These are phyloP conservation scores for Hemisphaericaspora subhashii DNA, from an alignment of 1,139 yeast genomes.

Conservation along the genomic window DNA sequence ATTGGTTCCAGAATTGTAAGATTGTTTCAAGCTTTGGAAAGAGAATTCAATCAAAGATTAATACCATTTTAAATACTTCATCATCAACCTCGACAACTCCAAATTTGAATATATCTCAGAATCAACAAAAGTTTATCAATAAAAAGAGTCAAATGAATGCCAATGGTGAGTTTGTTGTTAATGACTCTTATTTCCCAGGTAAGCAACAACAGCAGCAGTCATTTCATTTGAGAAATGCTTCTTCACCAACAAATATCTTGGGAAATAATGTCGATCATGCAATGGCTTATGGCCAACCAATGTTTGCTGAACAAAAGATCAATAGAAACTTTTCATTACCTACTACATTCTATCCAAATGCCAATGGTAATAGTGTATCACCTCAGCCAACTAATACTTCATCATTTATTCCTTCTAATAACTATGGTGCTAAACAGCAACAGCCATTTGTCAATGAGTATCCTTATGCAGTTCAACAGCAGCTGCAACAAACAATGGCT, in stretches of 20 bases:
- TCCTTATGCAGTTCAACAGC: constrained; percentile 6
- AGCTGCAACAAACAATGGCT: constrained; percentile 6
- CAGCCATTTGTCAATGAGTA: neutral
- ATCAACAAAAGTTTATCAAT: constrained; percentile 11
- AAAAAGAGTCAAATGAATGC: constrained; percentile 27
- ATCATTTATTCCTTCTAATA: constrained; percentile 4
- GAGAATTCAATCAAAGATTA: constrained; percentile 47
- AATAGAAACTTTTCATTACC: constrained; percentile 14
- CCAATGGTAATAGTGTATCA: constrained; percentile 6
- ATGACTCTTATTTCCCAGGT: constrained; percentile 9
- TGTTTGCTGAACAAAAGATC: constrained; percentile 6
- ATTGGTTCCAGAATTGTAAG: constrained; percentile 46
- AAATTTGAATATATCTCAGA: neutral
- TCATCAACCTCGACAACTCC: constrained; percentile 5
- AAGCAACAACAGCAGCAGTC: constrained; percentile 4
- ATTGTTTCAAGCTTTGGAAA: constrained; percentile 47
- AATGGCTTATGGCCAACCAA: neutral
- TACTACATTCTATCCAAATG: constrained; percentile 12
- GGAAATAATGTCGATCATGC: neutral
- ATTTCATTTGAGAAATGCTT: constrained; percentile 6
- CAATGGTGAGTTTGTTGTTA: constrained; percentile 30
- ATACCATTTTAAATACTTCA: constrained; percentile 27
- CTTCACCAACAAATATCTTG: constrained; percentile 9
- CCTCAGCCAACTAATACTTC: constrained; percentile 1
- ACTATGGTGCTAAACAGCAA: constrained; percentile 6